Base-by-base conservation (phyloP, 1,284 basidiomycete species). In the Apiotrichum siamense region DNA sequence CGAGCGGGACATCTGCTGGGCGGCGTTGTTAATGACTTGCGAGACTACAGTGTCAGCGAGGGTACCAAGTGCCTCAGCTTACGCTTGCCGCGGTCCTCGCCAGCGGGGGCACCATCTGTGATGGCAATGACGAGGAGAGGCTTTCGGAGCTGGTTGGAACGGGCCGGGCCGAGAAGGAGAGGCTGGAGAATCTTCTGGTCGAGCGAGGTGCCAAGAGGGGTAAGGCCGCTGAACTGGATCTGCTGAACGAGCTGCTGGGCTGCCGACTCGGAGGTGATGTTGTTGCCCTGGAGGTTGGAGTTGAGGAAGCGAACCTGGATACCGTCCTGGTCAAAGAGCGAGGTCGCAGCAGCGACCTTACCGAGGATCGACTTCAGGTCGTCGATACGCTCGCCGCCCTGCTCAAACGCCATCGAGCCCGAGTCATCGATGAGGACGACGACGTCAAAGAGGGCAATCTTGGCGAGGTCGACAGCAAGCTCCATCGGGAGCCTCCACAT, bases 221-320 rank as follows among this genome's bases (percentile, higher is more conserved):
- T 75, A 17, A 72, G 60, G 43, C 70, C 44, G 44, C 44, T 45
- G 24, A 45, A 74, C 50, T 66, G 60, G 49, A 72, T 54, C 40
- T 66, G 60, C 1, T 40, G 17, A 27, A 74, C 43, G 32, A 74
- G 65, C 41, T 68, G 57, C 24, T 51, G 39, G 17, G 67, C 72
- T 24, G 59, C 57, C 29, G 60, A 58, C 53, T 77, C 77, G 17
- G 61, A 64, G 24, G 60, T 65, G 57, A 78, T 70, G 55, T 69
- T 63, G 66, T 77, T 74, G 38, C 76, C 76, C 45, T 75, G 69
- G 37, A 73, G 50, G 33, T 63, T 60, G 36, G 63, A 69, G 68
- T 77, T 77, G 65, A 77, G 73, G 69, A 78, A 77, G 48, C 75
- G 61, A 47, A 75, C 66, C 49, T 69, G 65, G 50, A 77, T 74